These are phyloP conservation scores for Penicillium longicatenatum DNA, from an alignment of 495 filamentous ascomycete genomes.

Conservation along the genomic window DNA sequence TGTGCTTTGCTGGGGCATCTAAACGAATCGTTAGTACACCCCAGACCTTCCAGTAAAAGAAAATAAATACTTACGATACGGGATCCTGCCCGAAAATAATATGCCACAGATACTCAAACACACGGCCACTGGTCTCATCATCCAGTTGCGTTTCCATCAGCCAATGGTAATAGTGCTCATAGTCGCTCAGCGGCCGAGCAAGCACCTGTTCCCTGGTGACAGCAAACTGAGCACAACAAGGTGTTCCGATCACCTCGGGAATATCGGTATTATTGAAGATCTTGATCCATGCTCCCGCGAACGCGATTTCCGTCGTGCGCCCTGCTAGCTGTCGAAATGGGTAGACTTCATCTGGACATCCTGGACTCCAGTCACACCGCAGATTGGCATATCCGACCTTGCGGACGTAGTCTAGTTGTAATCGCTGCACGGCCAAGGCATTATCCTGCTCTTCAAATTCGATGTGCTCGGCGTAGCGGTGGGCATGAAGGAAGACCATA, in stretches of 20 bases:
- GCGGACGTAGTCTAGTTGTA: constrained; percentile 46
- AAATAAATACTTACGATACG: constrained; percentile 40
- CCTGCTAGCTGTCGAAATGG: constrained; percentile 32
- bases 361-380: constrained; percentile 47
- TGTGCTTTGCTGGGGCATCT: constrained; percentile 36
- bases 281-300: constrained; percentile 38
- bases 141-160: constrained; percentile 58
- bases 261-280: constrained; percentile 50
- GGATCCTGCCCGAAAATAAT: constrained; percentile 55
- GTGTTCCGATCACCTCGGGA: constrained; percentile 48
- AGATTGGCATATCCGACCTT: constrained; percentile 51
- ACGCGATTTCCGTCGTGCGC: constrained; percentile 28
- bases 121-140: constrained; percentile 59
- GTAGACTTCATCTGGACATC: constrained; percentile 46
- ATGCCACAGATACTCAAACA: constrained; percentile 78
- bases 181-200: constrained; percentile 51
- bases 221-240: constrained; percentile 74
- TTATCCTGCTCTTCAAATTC: constrained; percentile 50
- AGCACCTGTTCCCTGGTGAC: constrained; percentile 56
- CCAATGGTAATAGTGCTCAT: constrained; percentile 60
- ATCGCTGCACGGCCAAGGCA: constrained; percentile 34
- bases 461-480: constrained; percentile 44
- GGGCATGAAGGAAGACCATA: constrained; percentile 53
- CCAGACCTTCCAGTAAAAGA: not conserved
- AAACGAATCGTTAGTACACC: constrained; percentile 11